Evolutionary conservation across 108 stramenopile species (phyloP).

Genomic region (Pseudonitzschia delicatissima): DNA sequence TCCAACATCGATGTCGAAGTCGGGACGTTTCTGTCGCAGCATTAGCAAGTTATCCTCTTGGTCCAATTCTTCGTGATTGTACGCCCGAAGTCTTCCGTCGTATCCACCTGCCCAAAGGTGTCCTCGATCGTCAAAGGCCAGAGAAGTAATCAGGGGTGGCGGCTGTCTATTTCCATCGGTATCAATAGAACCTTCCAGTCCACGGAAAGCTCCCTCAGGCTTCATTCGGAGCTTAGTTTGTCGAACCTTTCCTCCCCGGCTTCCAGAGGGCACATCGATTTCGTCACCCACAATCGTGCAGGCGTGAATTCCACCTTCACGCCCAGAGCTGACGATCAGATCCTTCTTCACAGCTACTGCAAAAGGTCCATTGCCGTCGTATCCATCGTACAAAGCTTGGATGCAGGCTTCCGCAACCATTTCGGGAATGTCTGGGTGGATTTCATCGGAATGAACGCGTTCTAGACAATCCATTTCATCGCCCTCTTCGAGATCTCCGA

Average conservation of each 20-base stretch:
- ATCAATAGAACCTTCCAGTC: slow-evolving; percentile 4
- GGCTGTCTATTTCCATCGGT: not conserved
- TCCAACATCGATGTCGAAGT: slow-evolving; percentile 14
- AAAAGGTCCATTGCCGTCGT: slow-evolving; percentile 61
- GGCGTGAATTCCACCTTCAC: slow-evolving; percentile 63
- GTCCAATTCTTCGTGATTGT: slow-evolving; percentile 23
- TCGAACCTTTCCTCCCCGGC: slow-evolving; percentile 14
- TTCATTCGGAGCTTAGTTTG: slow-evolving; percentile 26
- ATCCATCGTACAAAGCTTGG: slow-evolving; percentile 39
- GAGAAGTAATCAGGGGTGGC: slow-evolving; percentile 26
- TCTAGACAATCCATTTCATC: slow-evolving; percentile 38
- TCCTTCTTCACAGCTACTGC: slow-evolving; percentile 45
- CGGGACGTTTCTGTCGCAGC: slow-evolving; percentile 13
- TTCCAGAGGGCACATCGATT: slow-evolving; percentile 24
- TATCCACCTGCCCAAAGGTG: slow-evolving; percentile 43
- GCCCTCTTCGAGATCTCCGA: slow-evolving; percentile 54
- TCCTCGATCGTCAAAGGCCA: slow-evolving; percentile 45
- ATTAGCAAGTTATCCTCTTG: slow-evolving; percentile 15
- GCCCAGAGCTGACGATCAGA: slow-evolving; percentile 46
- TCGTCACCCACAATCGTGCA: slow-evolving; percentile 26
- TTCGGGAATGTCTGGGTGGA: slow-evolving; percentile 23
- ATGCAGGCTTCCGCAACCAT: slow-evolving; percentile 5
- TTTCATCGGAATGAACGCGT: slow-evolving; percentile 21
- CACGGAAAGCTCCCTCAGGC: slow-evolving; percentile 19
- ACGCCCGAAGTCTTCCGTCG: slow-evolving; percentile 42